Evolutionary conservation across 2,329 filamentous ascomycete species (phyloP).

Genomic region (Monosporascus sp.): DNA sequence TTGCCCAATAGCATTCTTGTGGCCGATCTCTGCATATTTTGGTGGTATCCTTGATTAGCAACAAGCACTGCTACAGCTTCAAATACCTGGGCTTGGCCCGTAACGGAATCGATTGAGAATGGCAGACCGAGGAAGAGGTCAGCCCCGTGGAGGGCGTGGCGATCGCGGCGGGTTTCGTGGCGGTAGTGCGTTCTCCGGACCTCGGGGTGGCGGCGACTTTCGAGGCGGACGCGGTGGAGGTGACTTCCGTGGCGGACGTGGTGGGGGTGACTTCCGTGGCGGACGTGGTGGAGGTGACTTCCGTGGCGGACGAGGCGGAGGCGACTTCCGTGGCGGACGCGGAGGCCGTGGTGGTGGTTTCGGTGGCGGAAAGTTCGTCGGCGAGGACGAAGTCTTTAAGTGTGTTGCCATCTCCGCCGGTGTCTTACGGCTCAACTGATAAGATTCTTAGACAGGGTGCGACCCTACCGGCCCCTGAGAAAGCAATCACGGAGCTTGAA

Average conservation of each 20-base stretch:
- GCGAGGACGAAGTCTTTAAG: conserved; percentile 24
- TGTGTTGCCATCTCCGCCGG: conserved; percentile 14
- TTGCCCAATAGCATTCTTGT: too few relatives aligned
- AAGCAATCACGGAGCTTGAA: conserved; percentile 33
- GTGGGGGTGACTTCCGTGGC: conserved; percentile 18
- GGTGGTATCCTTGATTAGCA: too few relatives aligned
- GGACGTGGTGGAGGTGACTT: conserved; percentile 11
- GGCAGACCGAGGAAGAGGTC: background rate
- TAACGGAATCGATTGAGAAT: background rate
- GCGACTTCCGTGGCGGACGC: conserved; percentile 6
- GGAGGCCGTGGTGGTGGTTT: conserved; percentile 21
- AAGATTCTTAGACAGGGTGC: conserved; percentile 7
- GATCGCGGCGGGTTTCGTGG: conserved; percentile 2
- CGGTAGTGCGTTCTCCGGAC: conserved; percentile 9
- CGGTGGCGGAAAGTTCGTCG: conserved; percentile 19
- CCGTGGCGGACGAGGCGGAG: conserved; percentile 15
- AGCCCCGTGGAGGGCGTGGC: conserved; percentile 1
- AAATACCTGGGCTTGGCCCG: too few relatives aligned
- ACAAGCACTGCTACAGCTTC: too few relatives aligned
- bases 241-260: background rate
- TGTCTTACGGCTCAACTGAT: background rate
- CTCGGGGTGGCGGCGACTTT: conserved; percentile 12
- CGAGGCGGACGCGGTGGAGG: conserved; percentile 10
- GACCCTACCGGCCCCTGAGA: conserved; percentile 22
- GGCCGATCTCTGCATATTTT: too few relatives aligned